Evolutionary conservation across 106 monocot species (phyloP).

Genomic region (Gastrodia elata): DNA sequence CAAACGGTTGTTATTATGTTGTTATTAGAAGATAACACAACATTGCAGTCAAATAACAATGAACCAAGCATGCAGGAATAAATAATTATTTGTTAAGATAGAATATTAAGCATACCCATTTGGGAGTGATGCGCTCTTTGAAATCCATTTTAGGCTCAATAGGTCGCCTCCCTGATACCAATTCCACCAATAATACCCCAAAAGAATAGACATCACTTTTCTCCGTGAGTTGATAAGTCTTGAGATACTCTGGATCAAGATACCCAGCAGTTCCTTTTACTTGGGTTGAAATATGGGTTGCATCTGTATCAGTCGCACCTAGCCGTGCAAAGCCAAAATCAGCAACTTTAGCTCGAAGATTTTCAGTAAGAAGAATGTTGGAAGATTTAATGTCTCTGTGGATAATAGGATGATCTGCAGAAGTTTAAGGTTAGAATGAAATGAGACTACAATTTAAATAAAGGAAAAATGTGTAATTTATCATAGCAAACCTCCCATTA

Average conservation of each 20-base stretch:
- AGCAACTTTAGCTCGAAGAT: conserved; percentile 54
- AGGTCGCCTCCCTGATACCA: conserved; percentile 46
- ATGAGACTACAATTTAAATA: neutral
- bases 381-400: conserved; percentile 79
- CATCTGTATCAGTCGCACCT: conserved; percentile 20
- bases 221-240: conserved; percentile 54
- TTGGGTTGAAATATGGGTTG: conserved; percentile 55
- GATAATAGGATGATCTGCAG: conserved; percentile 62
- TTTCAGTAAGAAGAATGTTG: conserved; percentile 56
- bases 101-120: conserved; percentile 32
- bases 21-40: no score
- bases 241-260: conserved; percentile 61
- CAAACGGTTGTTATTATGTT: no score
- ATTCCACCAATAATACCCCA: conserved; percentile 51
- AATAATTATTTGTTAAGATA: neutral
- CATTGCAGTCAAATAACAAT: no score
- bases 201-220: conserved; percentile 70
- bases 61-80: neutral
- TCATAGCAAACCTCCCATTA: neutral
- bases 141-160: conserved; percentile 43
- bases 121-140: conserved; percentile 37
- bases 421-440: neutral
- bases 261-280: conserved; percentile 72
- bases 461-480: neutral
- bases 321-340: conserved; percentile 66